Evolutionary conservation across 371 early-diverging fungal species (phyloP).

Genomic region (Mucor saturninus): DNA sequence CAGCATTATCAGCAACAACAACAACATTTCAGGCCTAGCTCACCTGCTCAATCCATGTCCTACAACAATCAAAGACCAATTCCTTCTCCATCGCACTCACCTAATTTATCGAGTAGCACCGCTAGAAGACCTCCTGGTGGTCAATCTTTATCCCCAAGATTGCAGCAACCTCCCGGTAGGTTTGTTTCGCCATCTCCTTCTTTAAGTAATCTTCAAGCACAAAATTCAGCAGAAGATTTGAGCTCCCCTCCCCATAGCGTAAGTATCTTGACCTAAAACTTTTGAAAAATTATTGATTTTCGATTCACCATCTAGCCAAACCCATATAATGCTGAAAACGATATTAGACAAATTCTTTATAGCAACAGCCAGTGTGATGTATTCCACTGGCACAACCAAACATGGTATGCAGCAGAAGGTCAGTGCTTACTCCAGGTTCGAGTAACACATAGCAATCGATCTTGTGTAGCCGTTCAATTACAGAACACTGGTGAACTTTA

Average conservation of each 20-base stretch:
- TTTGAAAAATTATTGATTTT: not conserved
- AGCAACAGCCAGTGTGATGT: constrained; percentile 45
- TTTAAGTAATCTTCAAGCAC: constrained; percentile 2
- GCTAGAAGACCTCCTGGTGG: constrained; percentile 11
- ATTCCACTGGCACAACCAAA: constrained; percentile 52
- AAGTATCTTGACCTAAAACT: constrained; percentile 16
- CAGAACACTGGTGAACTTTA: constrained; percentile 41
- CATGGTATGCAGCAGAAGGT: constrained; percentile 52
- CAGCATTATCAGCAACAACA: constrained; percentile 1
- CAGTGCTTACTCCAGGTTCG: constrained; percentile 42
- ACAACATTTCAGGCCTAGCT: constrained; percentile 8
- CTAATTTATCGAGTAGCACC: constrained; percentile 6
- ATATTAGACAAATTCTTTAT: constrained; percentile 36
- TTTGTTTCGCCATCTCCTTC: constrained; percentile 24
- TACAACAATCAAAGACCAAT: constrained; percentile 8
- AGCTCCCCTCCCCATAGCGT: constrained; percentile 43
- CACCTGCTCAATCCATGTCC: constrained; percentile 4
- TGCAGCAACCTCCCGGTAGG: constrained; percentile 22
- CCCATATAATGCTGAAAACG: constrained; percentile 25
- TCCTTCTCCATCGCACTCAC: constrained; percentile 5
- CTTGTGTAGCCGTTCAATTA: constrained; percentile 44
- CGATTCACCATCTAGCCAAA: constrained; percentile 9
- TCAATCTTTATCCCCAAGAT: constrained; percentile 8
- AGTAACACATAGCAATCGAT: constrained; percentile 36
- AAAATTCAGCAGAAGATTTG: constrained; percentile 22